These are phyloP conservation scores for Meredithiella fracta DNA, from an alignment of 2,329 filamentous ascomycete species.

Conservation along the genomic window DNA sequence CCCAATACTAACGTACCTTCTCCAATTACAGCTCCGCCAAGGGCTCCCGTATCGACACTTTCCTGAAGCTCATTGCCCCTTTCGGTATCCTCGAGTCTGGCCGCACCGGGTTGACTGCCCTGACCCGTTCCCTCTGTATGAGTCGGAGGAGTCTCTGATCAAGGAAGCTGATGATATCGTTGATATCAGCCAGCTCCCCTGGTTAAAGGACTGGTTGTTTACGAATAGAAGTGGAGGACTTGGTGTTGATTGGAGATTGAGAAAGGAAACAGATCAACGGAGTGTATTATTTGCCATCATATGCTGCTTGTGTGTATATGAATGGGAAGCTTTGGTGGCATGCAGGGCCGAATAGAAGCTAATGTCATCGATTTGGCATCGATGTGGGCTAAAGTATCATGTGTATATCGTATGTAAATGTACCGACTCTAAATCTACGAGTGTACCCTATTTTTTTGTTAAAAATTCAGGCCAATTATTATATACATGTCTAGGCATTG, in stretches of 20 bases:
- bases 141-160: constrained; percentile 45
- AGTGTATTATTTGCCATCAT: constrained; percentile 13
- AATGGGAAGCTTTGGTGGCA: background rate
- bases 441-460: background rate
- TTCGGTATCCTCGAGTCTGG: constrained; percentile 96
- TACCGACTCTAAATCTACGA: background rate
- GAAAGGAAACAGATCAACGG: constrained; percentile 14
- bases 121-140: constrained; percentile 82
- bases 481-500: background rate
- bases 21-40: constrained; percentile 57
- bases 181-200: constrained; percentile 82
- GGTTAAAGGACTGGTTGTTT: constrained; percentile 37
- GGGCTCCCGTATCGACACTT: constrained; percentile 83
- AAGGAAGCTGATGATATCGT: constrained; percentile 93
- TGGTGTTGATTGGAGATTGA: constrained; percentile 3
- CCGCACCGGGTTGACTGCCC: constrained; percentile 87
- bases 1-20: background rate
- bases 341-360: background rate
- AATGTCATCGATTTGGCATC: background rate
- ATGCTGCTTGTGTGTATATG: constrained; percentile 1
- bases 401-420: background rate
- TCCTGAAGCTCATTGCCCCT: constrained; percentile 84
- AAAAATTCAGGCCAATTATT: background rate
- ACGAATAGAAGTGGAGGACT: background rate
- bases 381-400: background rate